Conservation (phyloP, 2,329 filamentous ascomycete species). For the Elsinoe necatrix region DNA sequence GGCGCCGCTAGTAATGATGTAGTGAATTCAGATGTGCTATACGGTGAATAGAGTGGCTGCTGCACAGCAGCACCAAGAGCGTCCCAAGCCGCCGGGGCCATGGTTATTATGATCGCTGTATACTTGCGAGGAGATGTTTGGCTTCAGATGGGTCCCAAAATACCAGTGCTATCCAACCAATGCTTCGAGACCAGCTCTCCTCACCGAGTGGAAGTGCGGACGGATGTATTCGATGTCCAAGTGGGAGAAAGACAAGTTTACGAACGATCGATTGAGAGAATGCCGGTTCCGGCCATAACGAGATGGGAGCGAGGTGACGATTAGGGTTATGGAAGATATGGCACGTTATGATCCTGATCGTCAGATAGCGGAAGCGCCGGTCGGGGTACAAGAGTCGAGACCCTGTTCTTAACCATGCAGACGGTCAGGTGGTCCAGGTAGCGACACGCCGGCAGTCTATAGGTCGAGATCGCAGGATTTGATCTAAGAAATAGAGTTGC, state of each 20-base stretch:
- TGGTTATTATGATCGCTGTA: neutral
- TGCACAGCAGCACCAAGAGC: constrained; percentile 1
- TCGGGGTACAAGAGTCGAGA: constrained; percentile 5
- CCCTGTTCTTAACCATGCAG: neutral
- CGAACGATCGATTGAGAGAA: neutral
- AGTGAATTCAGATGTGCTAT: neutral
- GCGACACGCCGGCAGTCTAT: neutral
- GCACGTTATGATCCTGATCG: constrained; percentile 8
- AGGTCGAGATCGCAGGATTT: neutral
- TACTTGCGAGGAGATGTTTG: no score
- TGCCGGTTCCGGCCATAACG: neutral
- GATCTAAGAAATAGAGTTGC: neutral
- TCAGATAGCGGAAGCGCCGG: constrained; percentile 1
- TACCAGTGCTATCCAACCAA: neutral
- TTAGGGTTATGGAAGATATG: constrained; percentile 1
- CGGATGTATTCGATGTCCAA: neutral
- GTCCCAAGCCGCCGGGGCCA: neutral
- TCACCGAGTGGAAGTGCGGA: neutral
- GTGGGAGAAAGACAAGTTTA: neutral
- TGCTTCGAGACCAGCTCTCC: constrained; percentile 7
- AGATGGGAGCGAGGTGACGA: neutral
- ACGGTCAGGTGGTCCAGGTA: neutral
- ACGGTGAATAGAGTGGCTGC: neutral
- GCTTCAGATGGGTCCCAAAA: neutral
- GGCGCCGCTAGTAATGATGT: neutral